Percentiles rank a stretch among this genome's conserved stretches.
These are phyloP conservation scores for Nakazawaea sp. DNA, from an alignment of 805 yeast genomes.

Conservation along the genomic window DNA sequence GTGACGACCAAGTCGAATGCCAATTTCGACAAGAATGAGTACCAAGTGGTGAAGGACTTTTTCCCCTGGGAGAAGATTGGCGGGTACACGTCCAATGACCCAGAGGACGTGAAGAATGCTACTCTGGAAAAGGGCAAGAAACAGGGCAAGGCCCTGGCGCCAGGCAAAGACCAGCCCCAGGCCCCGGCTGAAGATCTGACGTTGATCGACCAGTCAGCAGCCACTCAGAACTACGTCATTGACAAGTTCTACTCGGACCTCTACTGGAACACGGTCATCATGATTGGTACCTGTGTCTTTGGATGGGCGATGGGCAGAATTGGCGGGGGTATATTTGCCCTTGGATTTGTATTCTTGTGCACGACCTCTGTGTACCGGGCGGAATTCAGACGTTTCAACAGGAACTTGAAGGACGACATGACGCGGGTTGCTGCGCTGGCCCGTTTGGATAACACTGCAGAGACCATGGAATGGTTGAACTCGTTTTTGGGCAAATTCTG, in stretches of 20 bases:
- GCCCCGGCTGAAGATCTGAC: no score
- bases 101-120: slow-evolving; percentile 13
- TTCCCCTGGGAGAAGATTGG: slow-evolving; percentile 31
- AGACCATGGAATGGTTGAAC: slow-evolving; percentile 79
- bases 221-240: slow-evolving; percentile 50
- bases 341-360: slow-evolving; percentile 51
- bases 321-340: slow-evolving; percentile 60
- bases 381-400: slow-evolving; percentile 70
- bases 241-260: slow-evolving; percentile 70
- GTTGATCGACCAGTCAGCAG: slow-evolving; percentile 19
- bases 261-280: slow-evolving; percentile 60
- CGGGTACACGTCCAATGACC: slow-evolving; percentile 19
- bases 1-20: slow-evolving; percentile 6
- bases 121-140: slow-evolving; percentile 10
- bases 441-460: slow-evolving; percentile 53
- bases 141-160: neutral
- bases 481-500: slow-evolving; percentile 73
- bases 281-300: slow-evolving; percentile 67
- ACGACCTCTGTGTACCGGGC: slow-evolving; percentile 63
- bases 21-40: slow-evolving; percentile 4
- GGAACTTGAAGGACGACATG: slow-evolving; percentile 73
- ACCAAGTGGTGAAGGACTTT: slow-evolving; percentile 16
- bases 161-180: no score
- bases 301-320: slow-evolving; percentile 60
- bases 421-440: slow-evolving; percentile 57